Evolutionary conservation across 345 rosid genomes (phyloP).

Genomic region (Salix suchowensis): DNA sequence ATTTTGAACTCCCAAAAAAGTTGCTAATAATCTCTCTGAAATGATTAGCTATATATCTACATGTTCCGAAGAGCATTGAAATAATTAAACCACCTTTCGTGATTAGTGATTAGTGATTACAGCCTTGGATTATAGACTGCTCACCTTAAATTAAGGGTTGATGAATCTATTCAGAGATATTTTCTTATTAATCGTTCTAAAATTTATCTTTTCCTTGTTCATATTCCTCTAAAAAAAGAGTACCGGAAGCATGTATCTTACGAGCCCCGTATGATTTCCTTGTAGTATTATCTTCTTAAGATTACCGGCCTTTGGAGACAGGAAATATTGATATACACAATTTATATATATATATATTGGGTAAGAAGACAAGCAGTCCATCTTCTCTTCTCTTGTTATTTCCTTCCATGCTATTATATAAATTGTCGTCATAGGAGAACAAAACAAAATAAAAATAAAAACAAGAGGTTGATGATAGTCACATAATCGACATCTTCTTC

Average conservation of each 20-base stretch:
- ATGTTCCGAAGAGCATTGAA: background rate
- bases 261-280: no score
- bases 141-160: background rate
- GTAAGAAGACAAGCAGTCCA: background rate
- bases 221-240: no score
- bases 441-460: background rate
- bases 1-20: slow-evolving; percentile 15
- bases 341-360: no score
- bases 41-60: background rate
- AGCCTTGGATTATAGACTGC: background rate
- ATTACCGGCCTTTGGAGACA: background rate
- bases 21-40: background rate
- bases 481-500: no score
- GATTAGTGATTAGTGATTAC: slow-evolving; percentile 4
- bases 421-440: background rate
- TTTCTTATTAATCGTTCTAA: no score
- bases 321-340: background rate
- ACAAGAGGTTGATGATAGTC: background rate
- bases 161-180: no score
- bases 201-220: no score
- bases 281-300: no score
- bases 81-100: slow-evolving; percentile 16
- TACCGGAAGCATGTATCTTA: no score
- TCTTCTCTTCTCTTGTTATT: background rate
- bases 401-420: background rate